Percentiles rank a stretch among this genome's conserved stretches.
Evolutionary conservation across 2,329 filamentous ascomycete genomes (phyloP).

Genomic region (Claviceps humidiphila): DNA sequence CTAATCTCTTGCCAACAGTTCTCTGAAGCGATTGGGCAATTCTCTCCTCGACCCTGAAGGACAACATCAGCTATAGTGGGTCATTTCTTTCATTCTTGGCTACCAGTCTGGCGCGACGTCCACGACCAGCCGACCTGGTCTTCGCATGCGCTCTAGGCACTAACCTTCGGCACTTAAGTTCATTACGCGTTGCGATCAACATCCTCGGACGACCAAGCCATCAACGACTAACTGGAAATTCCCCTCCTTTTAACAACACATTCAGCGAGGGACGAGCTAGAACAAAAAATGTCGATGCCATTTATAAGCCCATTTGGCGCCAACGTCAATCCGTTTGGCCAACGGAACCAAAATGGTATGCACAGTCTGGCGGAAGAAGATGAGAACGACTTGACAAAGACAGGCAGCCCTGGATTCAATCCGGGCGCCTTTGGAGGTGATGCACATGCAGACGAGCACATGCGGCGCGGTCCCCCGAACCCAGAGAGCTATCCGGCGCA

Average conservation of each 20-base stretch:
- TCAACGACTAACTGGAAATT: background rate
- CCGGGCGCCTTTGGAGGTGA: conserved; percentile 42
- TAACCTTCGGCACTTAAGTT: background rate
- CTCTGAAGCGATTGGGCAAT: background rate
- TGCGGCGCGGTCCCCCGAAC: conserved; percentile 36
- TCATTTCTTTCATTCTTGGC: background rate
- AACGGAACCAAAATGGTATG: conserved; percentile 27
- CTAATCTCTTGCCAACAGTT: background rate
- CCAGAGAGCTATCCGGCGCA: conserved; percentile 71
- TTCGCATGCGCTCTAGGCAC: background rate
- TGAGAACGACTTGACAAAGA: conserved; percentile 62
- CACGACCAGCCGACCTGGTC: background rate
- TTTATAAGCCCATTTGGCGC: conserved; percentile 63
- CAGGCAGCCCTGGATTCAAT: conserved; percentile 32
- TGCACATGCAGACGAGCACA: conserved; percentile 31
- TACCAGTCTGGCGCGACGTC: too few relatives aligned
- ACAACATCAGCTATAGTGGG: background rate
- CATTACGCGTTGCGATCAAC: background rate
- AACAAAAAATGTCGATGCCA: conserved; percentile 51
- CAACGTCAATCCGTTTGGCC: conserved; percentile 61
- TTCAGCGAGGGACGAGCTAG: background rate
- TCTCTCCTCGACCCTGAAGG: background rate
- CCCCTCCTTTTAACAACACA: background rate
- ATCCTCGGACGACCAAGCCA: background rate
- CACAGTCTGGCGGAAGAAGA: conserved; percentile 66